These are phyloP conservation scores for Phlebopus sp. DNA, from an alignment of 1,284 basidiomycete genomes.

Conservation along the genomic window DNA sequence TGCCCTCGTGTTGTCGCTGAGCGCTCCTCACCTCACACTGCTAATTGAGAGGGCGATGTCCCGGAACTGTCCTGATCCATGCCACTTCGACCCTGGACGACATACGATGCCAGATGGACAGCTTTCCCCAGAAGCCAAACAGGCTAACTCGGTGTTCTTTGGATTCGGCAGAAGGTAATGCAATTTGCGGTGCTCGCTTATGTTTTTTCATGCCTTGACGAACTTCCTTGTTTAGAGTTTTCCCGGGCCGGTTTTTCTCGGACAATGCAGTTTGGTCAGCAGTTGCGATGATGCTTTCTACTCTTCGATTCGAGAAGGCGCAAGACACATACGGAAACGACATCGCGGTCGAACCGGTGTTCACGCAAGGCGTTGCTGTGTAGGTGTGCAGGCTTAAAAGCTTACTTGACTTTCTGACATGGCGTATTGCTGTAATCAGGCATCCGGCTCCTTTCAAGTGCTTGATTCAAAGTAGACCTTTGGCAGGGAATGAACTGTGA, in stretches of 20 bases:
- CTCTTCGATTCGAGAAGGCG: constrained; percentile 1
- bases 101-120: constrained; percentile 2
- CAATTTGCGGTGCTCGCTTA: background rate
- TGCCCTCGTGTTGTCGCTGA: background rate
- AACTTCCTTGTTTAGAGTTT: background rate
- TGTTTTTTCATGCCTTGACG: background rate
- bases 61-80: constrained; percentile 1
- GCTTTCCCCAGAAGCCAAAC: background rate
- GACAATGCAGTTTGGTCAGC: constrained; percentile 1
- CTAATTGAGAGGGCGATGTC: background rate
- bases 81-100: constrained; percentile 3
- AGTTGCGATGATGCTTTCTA: background rate
- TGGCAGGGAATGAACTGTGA: background rate
- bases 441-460: background rate
- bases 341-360: constrained; percentile 1
- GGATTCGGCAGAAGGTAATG: constrained; percentile 10
- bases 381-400: background rate
- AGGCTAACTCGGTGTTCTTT: constrained; percentile 3
- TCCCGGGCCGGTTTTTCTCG: background rate
- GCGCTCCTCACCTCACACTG: too few relatives aligned
- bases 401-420: background rate
- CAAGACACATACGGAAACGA: background rate
- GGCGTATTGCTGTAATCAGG: background rate
- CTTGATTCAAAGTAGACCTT: background rate
- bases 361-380: background rate